Percentiles rank a stretch among this genome's conserved stretches.
Conservation (phyloP, 1,284 basidiomycete species). For the Malassezia globosa region DNA sequence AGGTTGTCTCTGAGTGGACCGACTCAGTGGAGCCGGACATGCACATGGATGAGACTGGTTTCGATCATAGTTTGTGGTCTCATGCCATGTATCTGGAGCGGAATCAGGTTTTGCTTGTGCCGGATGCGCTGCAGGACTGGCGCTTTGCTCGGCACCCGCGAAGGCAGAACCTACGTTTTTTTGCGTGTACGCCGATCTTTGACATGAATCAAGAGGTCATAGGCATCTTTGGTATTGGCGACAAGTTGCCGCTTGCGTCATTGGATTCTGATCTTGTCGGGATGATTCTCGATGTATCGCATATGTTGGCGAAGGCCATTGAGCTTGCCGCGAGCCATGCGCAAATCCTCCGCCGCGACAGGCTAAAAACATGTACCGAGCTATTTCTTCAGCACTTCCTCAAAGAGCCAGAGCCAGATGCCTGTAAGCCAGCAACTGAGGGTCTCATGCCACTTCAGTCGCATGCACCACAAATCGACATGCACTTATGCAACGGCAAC, state of each 20-base stretch:
- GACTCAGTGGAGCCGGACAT: too few species aligned
- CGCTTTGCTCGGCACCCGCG: not conserved
- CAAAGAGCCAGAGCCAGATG: not conserved
- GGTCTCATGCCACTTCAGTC: not conserved
- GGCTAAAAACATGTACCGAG: not conserved
- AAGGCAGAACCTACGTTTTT: not conserved
- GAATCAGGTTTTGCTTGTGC: not conserved
- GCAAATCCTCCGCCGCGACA: not conserved
- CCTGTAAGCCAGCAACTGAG: too few species aligned
- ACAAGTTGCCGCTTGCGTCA: not conserved
- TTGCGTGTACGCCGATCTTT: not conserved
- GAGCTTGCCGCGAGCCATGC: not conserved
- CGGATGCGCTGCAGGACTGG: conserved; percentile 1
- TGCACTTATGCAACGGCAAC: not conserved
- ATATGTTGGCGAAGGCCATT: not conserved
- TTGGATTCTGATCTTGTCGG: not conserved
- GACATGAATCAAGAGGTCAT: not conserved
- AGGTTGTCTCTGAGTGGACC: not conserved
- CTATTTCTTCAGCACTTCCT: not conserved
- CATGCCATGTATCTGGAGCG: not conserved
- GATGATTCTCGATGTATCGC: not conserved
- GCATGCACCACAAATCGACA: not conserved
- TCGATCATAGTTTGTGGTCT: not conserved
- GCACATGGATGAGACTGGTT: not conserved
- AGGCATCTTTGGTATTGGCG: not conserved